Evolutionary conservation across 441 rosid species (phyloP), one percentile per base, ranked within the genome.

Genomic region (Adansonia madagascariensis): DNA sequence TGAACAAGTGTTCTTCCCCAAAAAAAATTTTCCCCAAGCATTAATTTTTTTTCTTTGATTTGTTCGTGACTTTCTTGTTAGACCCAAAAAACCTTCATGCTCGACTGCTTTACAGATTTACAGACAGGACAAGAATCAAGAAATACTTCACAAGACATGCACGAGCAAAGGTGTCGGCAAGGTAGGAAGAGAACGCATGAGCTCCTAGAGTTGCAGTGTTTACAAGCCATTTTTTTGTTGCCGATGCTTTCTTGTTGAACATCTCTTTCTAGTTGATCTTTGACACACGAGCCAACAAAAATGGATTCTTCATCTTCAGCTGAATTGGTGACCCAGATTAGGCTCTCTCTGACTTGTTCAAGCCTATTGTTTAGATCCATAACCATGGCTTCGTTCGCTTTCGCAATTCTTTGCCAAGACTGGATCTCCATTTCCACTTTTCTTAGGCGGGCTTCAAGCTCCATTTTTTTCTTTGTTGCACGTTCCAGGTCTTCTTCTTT

Each of bases 91-190:
- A 88, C 80, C 78, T 85, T 86, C 79, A 88, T 76, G 86, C 85
- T 87, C 27, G 81, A 84, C 56, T 83, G 81, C 84, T 88, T 89
- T 8, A 78, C 77, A 70, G 85, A 84, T 60, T 80, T 75, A 62
- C 91, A 88, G 69, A 84, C 87, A 65, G 88, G 90, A 76, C 91
- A 89, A n/a, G 50, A 72, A 27, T 46, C 80, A 3, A 88, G 86
- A 75, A 76, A 85, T 49, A 80, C 49, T 35, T 85, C 89, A 64
- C 90, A 88, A 35, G 72, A 68, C 71, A 85, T 78, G 85, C 91
- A 89, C 56, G 82, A 88, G 79, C 89, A 88, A 35, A 90, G 84
- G 59, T 88, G 90, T 43, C 84, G 84, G 79, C 90, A 87, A 18
- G 90, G 90, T 12, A 88, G 81, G 66, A 87, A 81, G 20, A 86